Evolutionary conservation across 208 protist genomes (phyloP).

Genomic region (Leishmania tropica): DNA sequence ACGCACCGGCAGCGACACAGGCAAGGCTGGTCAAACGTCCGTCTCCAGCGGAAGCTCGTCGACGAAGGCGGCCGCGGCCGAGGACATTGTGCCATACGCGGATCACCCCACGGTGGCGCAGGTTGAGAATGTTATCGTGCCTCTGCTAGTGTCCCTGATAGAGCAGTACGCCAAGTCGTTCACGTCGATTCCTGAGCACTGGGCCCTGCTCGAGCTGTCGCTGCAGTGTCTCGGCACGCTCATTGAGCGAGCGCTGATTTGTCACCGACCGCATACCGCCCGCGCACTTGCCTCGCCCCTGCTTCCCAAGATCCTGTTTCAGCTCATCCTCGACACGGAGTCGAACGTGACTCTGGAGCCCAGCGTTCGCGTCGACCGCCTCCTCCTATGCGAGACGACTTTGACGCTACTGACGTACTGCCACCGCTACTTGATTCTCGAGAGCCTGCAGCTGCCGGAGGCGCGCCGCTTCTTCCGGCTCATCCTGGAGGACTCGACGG

Average conservation of each 20-base stretch:
- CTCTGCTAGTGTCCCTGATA: slow-evolving; percentile 66
- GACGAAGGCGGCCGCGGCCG: neutral
- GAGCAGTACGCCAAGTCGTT: slow-evolving; percentile 57
- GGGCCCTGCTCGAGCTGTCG: slow-evolving; percentile 70
- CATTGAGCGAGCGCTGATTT: slow-evolving; percentile 78
- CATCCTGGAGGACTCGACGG: slow-evolving; percentile 54
- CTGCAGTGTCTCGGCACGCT: slow-evolving; percentile 76
- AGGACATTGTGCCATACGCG: slow-evolving; percentile 32
- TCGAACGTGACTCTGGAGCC: slow-evolving; percentile 66
- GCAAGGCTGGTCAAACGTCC: slow-evolving; percentile 5
- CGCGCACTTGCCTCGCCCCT: slow-evolving; percentile 55
- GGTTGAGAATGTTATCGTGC: slow-evolving; percentile 73
- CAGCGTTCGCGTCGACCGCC: slow-evolving; percentile 51
- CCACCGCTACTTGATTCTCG: slow-evolving; percentile 49
- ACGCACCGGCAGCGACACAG: slow-evolving; percentile 2
- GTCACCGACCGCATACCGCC: slow-evolving; percentile 64
- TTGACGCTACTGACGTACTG: slow-evolving; percentile 55
- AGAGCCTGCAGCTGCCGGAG: slow-evolving; percentile 58
- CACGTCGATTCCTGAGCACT: slow-evolving; percentile 65
- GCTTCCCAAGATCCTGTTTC: slow-evolving; percentile 60
- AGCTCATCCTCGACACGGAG: slow-evolving; percentile 65
- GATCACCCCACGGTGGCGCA: slow-evolving; percentile 66
- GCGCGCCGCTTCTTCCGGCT: slow-evolving; percentile 68
- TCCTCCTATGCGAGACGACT: slow-evolving; percentile 80
- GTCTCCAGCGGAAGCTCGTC: neutral